Base-by-base conservation (phyloP, 768 basidiomycete genomes). In the Basidioascus undulatus region DNA sequence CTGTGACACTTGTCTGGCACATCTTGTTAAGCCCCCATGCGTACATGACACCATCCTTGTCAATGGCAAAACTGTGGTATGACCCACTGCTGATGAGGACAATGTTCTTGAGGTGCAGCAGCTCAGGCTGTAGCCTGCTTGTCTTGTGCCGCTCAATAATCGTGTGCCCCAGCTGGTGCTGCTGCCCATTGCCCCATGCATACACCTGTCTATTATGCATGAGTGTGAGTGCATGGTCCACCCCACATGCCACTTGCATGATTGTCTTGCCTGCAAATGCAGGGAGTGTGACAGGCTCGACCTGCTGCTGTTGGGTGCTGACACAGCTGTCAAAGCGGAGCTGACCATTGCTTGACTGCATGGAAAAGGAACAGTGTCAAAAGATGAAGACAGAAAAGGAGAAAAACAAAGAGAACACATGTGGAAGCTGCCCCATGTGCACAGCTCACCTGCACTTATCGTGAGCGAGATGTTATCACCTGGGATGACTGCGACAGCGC, bases 1-100 rank as follows among this genome's bases (percentile, higher is more conserved):
- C 51, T 8, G 38, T 36, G 41, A 70, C 59, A 16, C 70, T 76
- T 5, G 65, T 65, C 48, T 89, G 71, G 46, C 78, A 72, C 42
- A 75, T 70, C 27, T 79, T 63, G 57, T 96, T 92, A 44, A 86
- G 63, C n/a, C 89, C 89, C 89, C 89, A 94, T 11, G 72, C 83
- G 74, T 76, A 94, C 7, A 89, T 76, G 37, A 67, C 70, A 23
- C 83, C 86, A 5, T 65, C 61, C 40, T 76, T 69, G 55, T 84
- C 76, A 42, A 94, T 72, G 3, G 86, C 87, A 51, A 92, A 94
- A 0, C 82, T 87, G 52, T 81, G 77, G 58, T 73, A 80, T 39
- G 67, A 67, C 6, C 89, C 87, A 0, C 82, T 69, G 5, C 83
- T 83, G 45, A 94, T 62, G 32, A 60, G 61, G 11, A 74, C 72